Evolutionary conservation across 2,329 filamentous ascomycete genomes (phyloP), one percentile per base, ranked within the genome.

Genomic region (Penicillium sp.): DNA sequence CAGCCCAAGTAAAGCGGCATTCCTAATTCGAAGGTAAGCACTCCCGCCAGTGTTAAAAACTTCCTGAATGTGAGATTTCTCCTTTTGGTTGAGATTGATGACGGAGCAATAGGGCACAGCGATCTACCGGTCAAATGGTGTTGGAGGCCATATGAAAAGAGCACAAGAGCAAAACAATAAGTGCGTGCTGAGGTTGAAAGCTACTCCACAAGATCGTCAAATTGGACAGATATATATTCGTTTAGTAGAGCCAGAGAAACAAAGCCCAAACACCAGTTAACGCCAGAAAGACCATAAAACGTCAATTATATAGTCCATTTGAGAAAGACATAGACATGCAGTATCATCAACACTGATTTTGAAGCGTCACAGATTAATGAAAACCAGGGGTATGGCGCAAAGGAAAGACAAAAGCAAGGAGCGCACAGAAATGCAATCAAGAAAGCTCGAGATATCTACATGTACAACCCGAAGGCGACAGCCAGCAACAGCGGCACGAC

Each of bases 401-500:
- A 60, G 49, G 31, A 54, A 46, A 49, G 17, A 50, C 15, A 49
- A 56, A 50, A 56, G 38, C 38, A 56, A 55, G 45, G 41, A 17
- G 57, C 62, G 62, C 64, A 55, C 57, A 51, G 50, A 59, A 60
- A 66, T 63, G 62, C 62, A 64, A 60, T 40, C 37, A 47, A 59
- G 52, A 40, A 40, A 50, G 21, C 25, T 5, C 56, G n/a, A 33
- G 37, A 46, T 21, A 56, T 58, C 48, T 66, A 66, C 63, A 67
- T 50, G 27, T 65, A 57, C 45, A 52, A 46, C 2, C 60, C 58
- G n/a, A 72, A 55, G 38, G 62, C 29, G 21, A 56, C 57, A 10
- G 61, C 64, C 54, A 75, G 38, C 53, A 73, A 51, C 25, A 72
- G 37, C 19, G 73, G 68, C 35, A 71, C 55, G 12, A 72, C 12